Conservation (phyloP, 495 filamentous ascomycete species). For the Tuber magnatum region DNA sequence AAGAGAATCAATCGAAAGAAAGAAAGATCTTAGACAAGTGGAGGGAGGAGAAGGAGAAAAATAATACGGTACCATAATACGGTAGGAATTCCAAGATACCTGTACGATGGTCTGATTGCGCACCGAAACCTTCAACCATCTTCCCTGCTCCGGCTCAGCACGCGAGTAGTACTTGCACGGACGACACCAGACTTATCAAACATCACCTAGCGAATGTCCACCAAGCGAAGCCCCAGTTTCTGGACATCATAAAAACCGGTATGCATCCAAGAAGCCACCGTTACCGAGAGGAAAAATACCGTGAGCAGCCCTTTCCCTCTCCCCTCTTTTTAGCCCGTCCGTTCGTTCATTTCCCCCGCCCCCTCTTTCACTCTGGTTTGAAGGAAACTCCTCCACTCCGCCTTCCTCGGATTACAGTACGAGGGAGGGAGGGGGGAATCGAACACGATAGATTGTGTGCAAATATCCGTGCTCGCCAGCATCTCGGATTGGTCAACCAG, state of each 20-base stretch:
- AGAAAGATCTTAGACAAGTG: background rate
- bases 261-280: background rate
- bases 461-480: background rate
- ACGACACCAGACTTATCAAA: background rate
- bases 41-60: background rate
- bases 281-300: background rate
- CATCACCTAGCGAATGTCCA: background rate
- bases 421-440: background rate
- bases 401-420: background rate
- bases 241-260: background rate
- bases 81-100: background rate
- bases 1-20: background rate
- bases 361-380: background rate
- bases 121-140: background rate
- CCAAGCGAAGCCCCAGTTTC: background rate
- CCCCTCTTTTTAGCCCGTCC: background rate
- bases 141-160: slow-evolving; percentile 4
- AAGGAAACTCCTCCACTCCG: background rate
- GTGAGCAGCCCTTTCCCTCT: background rate
- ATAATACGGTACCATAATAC: too few species aligned
- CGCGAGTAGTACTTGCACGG: background rate
- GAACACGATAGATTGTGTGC: background rate
- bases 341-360: too few species aligned
- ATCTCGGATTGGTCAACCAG: background rate
- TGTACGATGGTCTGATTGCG: background rate